A percentile compares a stretch with the other conserved stretches of the same genome.
These are phyloP conservation scores for Deinandra increscens DNA, from an alignment of 129 eudicot species.

Conservation along the genomic window DNA sequence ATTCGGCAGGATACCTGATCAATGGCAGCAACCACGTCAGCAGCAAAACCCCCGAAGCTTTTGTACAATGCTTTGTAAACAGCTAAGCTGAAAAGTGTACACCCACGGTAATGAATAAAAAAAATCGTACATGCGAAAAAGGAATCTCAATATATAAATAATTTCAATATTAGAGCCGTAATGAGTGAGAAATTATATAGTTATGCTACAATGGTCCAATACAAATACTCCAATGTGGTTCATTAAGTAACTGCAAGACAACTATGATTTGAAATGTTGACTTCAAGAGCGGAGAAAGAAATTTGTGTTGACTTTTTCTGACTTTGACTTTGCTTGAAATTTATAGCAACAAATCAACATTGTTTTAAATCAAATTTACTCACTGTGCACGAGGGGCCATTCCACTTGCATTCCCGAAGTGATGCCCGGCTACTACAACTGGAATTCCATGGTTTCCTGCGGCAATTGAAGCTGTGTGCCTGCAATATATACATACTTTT, in stretches of 20 bases:
- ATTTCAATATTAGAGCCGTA: not conserved
- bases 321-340: not conserved
- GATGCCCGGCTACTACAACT: conserved; percentile 87
- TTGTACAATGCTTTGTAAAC: conserved; percentile 93
- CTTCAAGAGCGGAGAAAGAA: not conserved
- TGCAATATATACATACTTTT: conserved; percentile 19
- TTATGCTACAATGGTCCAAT: not conserved
- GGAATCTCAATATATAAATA: conserved; percentile 3
- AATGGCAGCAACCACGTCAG: conserved; percentile 99
- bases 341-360: conserved; percentile 12
- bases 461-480: conserved; percentile 97
- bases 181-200: not conserved
- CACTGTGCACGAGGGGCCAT: conserved; percentile 99
- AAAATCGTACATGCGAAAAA: not conserved
- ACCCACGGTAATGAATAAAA: not conserved
- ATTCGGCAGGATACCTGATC: conserved; percentile 78
- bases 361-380: conserved; percentile 25
- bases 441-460: conserved; percentile 97
- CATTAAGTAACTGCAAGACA: not conserved
- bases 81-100: conserved; percentile 64
- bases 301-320: conserved; percentile 1
- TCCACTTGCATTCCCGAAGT: conserved; percentile 96
- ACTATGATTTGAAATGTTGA: not conserved
- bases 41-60: conserved; percentile 99
- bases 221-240: not conserved